Evolutionary conservation across 441 rosid species (phyloP).

Genomic region (Syzygium malaccense): DNA sequence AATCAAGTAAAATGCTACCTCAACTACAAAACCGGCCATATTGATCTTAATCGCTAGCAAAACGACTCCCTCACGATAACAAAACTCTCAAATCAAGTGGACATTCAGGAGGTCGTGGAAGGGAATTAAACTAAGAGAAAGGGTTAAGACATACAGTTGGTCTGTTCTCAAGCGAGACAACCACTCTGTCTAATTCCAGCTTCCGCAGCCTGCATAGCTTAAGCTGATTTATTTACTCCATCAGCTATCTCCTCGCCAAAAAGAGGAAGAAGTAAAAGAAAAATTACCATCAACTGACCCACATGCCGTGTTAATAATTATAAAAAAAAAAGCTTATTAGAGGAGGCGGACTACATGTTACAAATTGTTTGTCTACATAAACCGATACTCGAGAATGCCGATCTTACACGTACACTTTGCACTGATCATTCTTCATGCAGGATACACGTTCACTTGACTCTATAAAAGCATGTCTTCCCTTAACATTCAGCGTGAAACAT

Average conservation of each 20-base stretch:
- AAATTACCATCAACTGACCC: background rate
- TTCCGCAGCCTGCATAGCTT: conserved; percentile 89
- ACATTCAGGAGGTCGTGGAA: background rate
- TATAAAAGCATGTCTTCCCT: background rate
- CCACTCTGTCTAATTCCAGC: conserved; percentile 82
- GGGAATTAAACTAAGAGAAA: background rate
- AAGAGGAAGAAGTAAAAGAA: background rate
- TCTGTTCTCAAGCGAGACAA: conserved; percentile 64
- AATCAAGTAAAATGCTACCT: too few species aligned
- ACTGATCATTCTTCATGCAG: background rate
- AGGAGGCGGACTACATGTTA: background rate
- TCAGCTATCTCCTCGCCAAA: conserved; percentile 80
- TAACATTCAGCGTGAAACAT: background rate
- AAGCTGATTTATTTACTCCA: conserved; percentile 84
- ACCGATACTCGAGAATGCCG: background rate
- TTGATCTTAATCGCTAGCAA: too few species aligned
- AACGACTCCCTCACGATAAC: too few species aligned
- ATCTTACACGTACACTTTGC: background rate
- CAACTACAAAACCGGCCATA: background rate
- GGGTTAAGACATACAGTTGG: conserved; percentile 47
- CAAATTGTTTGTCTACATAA: background rate
- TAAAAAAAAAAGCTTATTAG: background rate
- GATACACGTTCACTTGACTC: background rate
- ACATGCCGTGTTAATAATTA: background rate
- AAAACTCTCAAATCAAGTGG: too few species aligned